Evolutionary conservation across 345 rosid genomes (phyloP), one percentile per base, ranked within the genome.

Genomic region (Euphorbia tirucalli): DNA sequence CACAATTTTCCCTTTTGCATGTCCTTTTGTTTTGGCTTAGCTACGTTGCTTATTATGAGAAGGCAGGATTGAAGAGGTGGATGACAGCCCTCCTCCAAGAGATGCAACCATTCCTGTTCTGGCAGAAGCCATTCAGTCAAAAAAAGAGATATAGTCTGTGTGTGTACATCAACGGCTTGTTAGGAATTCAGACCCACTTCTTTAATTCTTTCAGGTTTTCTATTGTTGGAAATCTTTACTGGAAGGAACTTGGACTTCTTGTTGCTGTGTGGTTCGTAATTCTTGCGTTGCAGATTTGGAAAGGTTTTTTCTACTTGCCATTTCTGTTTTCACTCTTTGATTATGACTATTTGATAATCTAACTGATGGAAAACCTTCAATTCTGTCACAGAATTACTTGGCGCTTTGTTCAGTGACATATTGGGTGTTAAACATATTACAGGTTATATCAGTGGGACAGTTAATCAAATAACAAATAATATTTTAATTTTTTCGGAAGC

Each of bases 211-310:
- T 39, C 81, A 85, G 88, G 86, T 74, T 48, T n/a, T 30, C 78
- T 18, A 64, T 85, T 62, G 37, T 78, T 11, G 77, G 78, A 64
- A 85, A 85, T 50, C 75, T 85, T 28, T 72, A 56, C 57, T 85
- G 88, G 88, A 78, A 71, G 78, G 86, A 82, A 68, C 72, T 85
- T 32, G 84, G 80, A 73, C 81, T 82, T 27, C 86, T 85, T 27
- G 66, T 82, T 56, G 73, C 81, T 67, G 86, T 85, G 59, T 82
- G 88, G 88, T 48, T 82, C 54, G 48, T 85, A 31, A 78, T 76
- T 74, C 88, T 85, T 27, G 84, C 32, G 31, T 52, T 85, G 67
- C 88, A 85, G 70, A 82, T 85, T n/a, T 41, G 75, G 75, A 71
- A 85, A 78, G 86, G 88, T 85, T 74, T 66, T 39, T 50, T 69